A percentile compares a stretch with the other conserved stretches of the same genome.
Conservation (phyloP, 306 rosid genomes). For the Cucumis cinereus region DNA sequence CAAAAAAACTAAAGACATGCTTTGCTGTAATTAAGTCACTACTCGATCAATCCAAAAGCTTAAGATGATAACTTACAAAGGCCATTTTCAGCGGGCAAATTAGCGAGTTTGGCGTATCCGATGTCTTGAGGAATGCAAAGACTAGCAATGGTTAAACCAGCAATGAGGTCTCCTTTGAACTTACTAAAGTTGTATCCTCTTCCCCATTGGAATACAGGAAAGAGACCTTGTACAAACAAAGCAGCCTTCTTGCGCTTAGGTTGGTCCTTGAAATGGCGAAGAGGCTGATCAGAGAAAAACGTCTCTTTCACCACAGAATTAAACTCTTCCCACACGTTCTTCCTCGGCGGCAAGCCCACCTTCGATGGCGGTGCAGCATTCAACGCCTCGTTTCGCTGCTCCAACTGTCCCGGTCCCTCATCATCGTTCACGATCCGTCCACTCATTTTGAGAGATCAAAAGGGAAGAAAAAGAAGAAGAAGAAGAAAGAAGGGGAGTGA, state of each 20-base stretch:
- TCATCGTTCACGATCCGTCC: not conserved
- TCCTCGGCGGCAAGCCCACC: conserved; percentile 19
- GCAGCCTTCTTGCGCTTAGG: conserved; percentile 13
- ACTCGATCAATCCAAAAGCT: too few relatives aligned
- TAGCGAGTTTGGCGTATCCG: conserved; percentile 25
- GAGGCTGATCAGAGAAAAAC: conserved; percentile 28
- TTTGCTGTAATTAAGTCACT: too few relatives aligned
- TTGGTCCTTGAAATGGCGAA: conserved; percentile 32
- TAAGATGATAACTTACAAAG: conserved; percentile 15
- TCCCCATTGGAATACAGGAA: conserved; percentile 52
- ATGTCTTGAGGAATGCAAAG: conserved; percentile 63
- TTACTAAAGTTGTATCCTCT: conserved; percentile 26
- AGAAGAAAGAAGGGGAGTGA: not conserved
- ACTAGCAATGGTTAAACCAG: conserved; percentile 65
- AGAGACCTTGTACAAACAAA: conserved; percentile 32
- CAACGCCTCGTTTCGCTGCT: not conserved
- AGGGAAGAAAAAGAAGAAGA: not conserved
- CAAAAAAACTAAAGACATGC: too few relatives aligned
- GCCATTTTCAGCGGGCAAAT: conserved; percentile 16
- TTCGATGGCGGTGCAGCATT: not conserved
- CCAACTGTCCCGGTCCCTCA: not conserved
- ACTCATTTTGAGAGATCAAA: not conserved
- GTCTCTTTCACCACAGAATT: conserved; percentile 14
- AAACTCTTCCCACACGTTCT: conserved; percentile 12
- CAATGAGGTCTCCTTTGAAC: conserved; percentile 38